These are phyloP conservation scores for Aethionema arabicum DNA, from an alignment of 345 rosid genomes.

Conservation along the genomic window DNA sequence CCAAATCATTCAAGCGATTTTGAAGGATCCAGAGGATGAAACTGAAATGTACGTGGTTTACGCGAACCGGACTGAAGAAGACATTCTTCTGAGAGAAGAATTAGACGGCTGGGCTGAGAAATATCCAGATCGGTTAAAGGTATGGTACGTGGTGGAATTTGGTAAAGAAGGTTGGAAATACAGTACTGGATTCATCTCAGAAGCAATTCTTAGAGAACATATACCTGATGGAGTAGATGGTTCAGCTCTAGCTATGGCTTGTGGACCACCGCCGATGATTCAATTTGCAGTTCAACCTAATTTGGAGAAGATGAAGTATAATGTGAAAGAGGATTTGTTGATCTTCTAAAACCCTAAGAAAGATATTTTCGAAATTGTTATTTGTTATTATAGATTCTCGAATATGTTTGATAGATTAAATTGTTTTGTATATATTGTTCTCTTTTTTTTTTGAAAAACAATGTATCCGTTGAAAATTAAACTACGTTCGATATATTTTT, in stretches of 20 bases:
- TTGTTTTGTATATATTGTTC: constrained; percentile 30
- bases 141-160: constrained; percentile 78
- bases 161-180: constrained; percentile 69
- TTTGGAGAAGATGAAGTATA: constrained; percentile 83
- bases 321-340: constrained; percentile 62
- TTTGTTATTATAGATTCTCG: constrained; percentile 19
- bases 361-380: background rate
- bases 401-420: constrained; percentile 11
- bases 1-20: constrained; percentile 72
- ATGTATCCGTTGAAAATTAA: constrained; percentile 16
- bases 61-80: constrained; percentile 82
- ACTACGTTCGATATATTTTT: background rate
- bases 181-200: constrained; percentile 68
- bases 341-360: constrained; percentile 45
- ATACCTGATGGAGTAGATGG: constrained; percentile 61
- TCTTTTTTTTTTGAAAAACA: constrained; percentile 3
- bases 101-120: constrained; percentile 68
- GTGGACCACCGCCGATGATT: constrained; percentile 98
- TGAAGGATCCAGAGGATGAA: constrained; percentile 68
- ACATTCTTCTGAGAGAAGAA: constrained; percentile 67
- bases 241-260: constrained; percentile 57
- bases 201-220: constrained; percentile 60
- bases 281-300: constrained; percentile 87
- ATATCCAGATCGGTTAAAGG: constrained; percentile 56
- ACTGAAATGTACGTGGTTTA: constrained; percentile 78